phyloP scores from a whole-genome alignment of 768 basidiomycete genomes.

The Lenzites betulinus region DNA sequence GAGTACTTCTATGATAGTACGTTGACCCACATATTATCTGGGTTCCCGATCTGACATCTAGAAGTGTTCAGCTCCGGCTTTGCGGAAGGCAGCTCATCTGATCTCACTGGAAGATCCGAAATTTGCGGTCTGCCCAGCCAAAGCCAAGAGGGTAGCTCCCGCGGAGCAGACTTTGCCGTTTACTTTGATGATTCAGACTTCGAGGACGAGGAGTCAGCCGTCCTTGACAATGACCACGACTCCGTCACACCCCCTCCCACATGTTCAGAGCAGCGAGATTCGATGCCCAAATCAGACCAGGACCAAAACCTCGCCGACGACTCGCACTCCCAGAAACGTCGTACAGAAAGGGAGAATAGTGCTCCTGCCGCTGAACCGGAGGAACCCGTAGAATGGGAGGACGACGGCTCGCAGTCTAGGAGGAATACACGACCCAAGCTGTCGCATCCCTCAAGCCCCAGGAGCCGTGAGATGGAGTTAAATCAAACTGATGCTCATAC shows the following conservation, averaged over 20 bases:
- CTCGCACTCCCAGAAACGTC: background rate
- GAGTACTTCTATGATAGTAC: slow-evolving; percentile 80
- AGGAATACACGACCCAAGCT: slow-evolving; percentile 37
- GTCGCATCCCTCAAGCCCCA: slow-evolving; percentile 44
- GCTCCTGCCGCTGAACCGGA: slow-evolving; percentile 26
- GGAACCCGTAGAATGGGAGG: slow-evolving; percentile 38
- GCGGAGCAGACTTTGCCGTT: slow-evolving; percentile 50
- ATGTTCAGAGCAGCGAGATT: slow-evolving; percentile 18
- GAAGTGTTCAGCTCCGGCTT: slow-evolving; percentile 78
- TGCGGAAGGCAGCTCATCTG: slow-evolving; percentile 53
- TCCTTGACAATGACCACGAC: slow-evolving; percentile 36
- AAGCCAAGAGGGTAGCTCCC: slow-evolving; percentile 29
- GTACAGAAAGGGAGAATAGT: slow-evolving; percentile 4
- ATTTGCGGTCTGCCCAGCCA: slow-evolving; percentile 23
- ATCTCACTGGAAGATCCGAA: slow-evolving; percentile 27
- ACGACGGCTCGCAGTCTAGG: slow-evolving; percentile 23
- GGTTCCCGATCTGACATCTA: background rate
- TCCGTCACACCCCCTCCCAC: slow-evolving; percentile 22
- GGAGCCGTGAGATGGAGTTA: slow-evolving; percentile 23
- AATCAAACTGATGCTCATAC: background rate
- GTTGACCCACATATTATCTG: background rate
- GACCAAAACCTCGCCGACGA: background rate
- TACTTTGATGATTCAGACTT: slow-evolving; percentile 54
- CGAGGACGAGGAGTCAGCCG: slow-evolving; percentile 53
- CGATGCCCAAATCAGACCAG: slow-evolving; percentile 3